These are phyloP conservation scores for Pittosporum tobira DNA, from an alignment of 129 eudicot genomes.

Conservation along the genomic window DNA sequence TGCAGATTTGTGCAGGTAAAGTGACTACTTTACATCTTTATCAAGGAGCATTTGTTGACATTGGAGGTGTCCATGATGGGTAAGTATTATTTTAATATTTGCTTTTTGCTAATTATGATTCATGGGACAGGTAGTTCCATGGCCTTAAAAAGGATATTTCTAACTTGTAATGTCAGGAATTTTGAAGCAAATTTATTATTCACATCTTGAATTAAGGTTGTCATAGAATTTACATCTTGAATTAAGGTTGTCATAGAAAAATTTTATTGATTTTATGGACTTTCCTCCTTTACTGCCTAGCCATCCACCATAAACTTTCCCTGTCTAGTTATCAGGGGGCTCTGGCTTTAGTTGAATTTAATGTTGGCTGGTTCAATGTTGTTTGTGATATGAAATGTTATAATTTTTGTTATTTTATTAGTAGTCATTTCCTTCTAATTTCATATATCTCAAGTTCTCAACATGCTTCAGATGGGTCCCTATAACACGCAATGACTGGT, in stretches of 20 bases:
- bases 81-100: conserved; percentile 10
- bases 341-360: background rate
- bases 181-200: background rate
- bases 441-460: conserved; percentile 1
- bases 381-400: background rate
- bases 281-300: background rate
- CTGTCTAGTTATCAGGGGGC: background rate
- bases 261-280: too few species aligned
- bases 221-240: too few species aligned
- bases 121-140: background rate
- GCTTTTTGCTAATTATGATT: background rate
- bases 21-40: conserved; percentile 92
- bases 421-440: background rate
- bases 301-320: background rate
- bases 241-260: too few species aligned
- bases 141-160: background rate
- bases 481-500: conserved; percentile 95
- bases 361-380: background rate
- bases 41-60: conserved; percentile 99
- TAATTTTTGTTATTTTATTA: background rate
- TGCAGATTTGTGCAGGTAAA: conserved; percentile 89
- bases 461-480: conserved; percentile 87
- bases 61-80: conserved; percentile 99
- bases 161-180: background rate
- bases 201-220: background rate